These are phyloP conservation scores for Pythium sp. DNA, from an alignment of 352 stramenopile species.

Conservation along the genomic window DNA sequence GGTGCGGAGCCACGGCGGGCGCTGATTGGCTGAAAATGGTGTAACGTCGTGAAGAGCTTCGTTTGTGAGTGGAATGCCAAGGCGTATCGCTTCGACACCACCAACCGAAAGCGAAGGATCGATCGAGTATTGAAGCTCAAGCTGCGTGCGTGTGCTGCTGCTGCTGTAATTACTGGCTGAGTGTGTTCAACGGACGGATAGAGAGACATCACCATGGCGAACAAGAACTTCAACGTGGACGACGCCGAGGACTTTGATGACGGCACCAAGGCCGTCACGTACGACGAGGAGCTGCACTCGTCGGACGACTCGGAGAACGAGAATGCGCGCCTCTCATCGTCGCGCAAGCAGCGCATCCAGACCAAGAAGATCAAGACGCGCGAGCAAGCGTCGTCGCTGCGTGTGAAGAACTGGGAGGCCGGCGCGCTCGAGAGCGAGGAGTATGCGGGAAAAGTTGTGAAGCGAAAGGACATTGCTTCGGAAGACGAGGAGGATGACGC, in stretches of 20 bases:
- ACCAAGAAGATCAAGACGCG: constrained; percentile 25
- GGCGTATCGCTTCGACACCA: background rate
- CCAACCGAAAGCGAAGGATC: background rate
- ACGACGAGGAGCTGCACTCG: constrained; percentile 21
- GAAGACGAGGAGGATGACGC: constrained; percentile 7
- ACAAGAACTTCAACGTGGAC: constrained; percentile 76
- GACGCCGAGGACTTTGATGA: constrained; percentile 82
- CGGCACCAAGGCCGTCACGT: constrained; percentile 58
- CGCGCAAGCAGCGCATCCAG: constrained; percentile 61
- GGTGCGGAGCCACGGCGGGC: constrained; percentile 4
- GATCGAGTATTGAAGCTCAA: background rate
- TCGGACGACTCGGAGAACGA: constrained; percentile 23
- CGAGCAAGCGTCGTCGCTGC: constrained; percentile 61
- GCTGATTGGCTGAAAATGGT: constrained; percentile 33
- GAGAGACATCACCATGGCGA: constrained; percentile 31
- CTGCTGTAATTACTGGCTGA: background rate
- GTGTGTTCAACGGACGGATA: background rate
- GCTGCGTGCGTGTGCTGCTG: background rate
- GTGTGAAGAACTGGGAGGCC: constrained; percentile 75
- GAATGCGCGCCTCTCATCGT: constrained; percentile 36
- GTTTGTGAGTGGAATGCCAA: background rate
- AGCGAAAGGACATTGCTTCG: constrained; percentile 48
- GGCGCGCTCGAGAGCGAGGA: constrained; percentile 43
- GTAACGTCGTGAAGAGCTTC: constrained; percentile 7
- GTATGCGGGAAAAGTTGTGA: constrained; percentile 80